Evolutionary conservation across 2,329 filamentous ascomycete species (phyloP), one percentile per base, ranked within the genome.

Genomic region (Fusarium luffae): DNA sequence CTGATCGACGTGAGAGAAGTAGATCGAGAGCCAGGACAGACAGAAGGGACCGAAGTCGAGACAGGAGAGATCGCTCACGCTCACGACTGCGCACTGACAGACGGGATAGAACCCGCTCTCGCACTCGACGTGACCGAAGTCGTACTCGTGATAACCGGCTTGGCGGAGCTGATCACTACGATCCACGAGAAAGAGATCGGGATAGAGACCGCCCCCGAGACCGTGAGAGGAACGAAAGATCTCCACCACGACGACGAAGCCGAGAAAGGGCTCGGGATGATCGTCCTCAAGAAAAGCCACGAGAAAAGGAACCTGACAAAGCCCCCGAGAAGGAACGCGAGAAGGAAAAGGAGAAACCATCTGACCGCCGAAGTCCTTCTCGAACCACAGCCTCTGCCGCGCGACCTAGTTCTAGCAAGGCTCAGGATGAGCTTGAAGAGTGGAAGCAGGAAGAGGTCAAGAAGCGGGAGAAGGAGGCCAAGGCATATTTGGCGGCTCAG

Each of bases 391-490:
- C 81, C 7, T 78, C 82, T 3, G 69, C 76, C 11, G 73, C 77
- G 7, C 78, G 80, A 30, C 80, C 82, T 3, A 78, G 81, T 4
- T 78, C 81, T 1, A 78, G 77, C 18, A 77, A 82, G 21, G 84
- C 80, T 59, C 84, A 84, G 50, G 82, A 84, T n/a, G 83, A 83
- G 42, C 79, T 83, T 27, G 86, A 88, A 71, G 83, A 83, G 18
- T 86, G 86, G 83, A 90, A 90, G 75, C 84, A 86, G 68, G 85
- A 86, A 61, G 87, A 89, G 71, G 87, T 89, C 55, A 86, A 84
- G 75, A 87, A 88, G 75, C 85, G 88, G 52, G 88, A 90, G 75
- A 85, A 85, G 67, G 88, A 90, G 77, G 89, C 89, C 41, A 90
- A 89, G 75, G 87, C 87, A 7, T 90, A 90, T 70, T 80, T 90